Conservation (phyloP, 2,329 filamentous ascomycete species). For the Emergomyces orientalis region DNA sequence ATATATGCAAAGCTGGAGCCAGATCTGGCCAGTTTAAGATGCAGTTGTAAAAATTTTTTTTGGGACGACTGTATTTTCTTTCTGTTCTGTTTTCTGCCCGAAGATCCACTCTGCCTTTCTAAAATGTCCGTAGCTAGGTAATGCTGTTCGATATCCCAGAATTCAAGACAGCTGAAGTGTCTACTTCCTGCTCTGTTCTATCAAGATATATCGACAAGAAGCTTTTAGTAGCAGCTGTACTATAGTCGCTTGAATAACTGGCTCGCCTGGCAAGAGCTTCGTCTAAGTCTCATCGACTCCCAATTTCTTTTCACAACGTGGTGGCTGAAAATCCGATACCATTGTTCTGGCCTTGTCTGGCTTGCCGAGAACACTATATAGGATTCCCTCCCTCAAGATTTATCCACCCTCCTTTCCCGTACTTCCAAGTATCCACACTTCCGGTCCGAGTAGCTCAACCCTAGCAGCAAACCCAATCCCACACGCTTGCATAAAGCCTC, state of each 20-base stretch:
- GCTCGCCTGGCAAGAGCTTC: conserved; percentile 23
- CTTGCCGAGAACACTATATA: conserved; percentile 2
- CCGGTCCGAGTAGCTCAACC: neutral
- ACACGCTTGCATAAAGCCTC: neutral
- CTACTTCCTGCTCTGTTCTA: conserved; percentile 52
- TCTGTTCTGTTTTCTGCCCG: conserved; percentile 23
- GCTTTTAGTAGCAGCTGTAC: conserved; percentile 49
- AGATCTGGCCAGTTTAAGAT: conserved; percentile 5
- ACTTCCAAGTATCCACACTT: neutral
- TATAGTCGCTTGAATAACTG: conserved; percentile 35
- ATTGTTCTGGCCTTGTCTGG: conserved; percentile 1
- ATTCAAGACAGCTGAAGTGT: conserved; percentile 29
- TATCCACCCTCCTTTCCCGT: conserved; percentile 1
- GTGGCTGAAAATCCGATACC: neutral
- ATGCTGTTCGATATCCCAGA: conserved; percentile 38
- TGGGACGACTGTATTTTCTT: conserved; percentile 28
- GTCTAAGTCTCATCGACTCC: conserved; percentile 20
- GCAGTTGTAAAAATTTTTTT: conserved; percentile 9
- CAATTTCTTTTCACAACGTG: conserved; percentile 3
- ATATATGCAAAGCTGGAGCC: conserved; percentile 7
- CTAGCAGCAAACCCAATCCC: neutral
- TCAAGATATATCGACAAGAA: conserved; percentile 61
- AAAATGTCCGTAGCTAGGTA: conserved; percentile 65
- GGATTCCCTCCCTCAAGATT: neutral
- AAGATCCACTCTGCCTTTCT: conserved; percentile 45